These are phyloP conservation scores for Cytospora chrysosperma DNA, from an alignment of 2,329 filamentous ascomycete genomes.

Conservation along the genomic window DNA sequence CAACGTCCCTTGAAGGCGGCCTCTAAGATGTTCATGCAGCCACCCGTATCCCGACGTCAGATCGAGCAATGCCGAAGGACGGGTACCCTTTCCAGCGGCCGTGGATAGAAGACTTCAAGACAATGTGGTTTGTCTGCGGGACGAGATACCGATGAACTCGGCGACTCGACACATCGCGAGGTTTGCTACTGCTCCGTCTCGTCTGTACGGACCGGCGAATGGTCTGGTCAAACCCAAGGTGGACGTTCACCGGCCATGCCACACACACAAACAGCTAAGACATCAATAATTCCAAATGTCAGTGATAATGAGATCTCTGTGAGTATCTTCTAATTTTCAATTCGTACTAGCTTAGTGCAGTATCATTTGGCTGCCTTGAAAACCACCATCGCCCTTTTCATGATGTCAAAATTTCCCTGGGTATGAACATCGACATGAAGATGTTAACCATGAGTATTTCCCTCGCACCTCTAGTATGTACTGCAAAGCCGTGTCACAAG, in stretches of 20 bases:
- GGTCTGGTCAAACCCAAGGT: not conserved
- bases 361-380: not conserved
- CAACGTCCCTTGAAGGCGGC: not conserved
- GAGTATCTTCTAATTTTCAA: not conserved
- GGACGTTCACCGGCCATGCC: not conserved
- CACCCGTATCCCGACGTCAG: not conserved
- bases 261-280: not conserved
- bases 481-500: not conserved
- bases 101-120: not conserved
- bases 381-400: not conserved
- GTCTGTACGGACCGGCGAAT: not conserved
- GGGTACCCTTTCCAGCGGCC: not conserved
- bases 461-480: not conserved
- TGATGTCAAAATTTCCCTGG: not conserved
- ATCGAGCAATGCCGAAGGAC: not conserved
- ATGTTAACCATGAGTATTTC: conserved; percentile 1
- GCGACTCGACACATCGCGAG: not conserved
- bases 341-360: not conserved
- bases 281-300: not conserved
- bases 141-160: not conserved
- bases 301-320: not conserved
- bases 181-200: not conserved
- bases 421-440: not conserved
- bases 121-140: not conserved
- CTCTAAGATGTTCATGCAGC: not conserved